Evolutionary conservation across 2,329 filamentous ascomycete species (phyloP), one percentile per base, ranked within the genome.

Genomic region (Bisporella sp.): DNA sequence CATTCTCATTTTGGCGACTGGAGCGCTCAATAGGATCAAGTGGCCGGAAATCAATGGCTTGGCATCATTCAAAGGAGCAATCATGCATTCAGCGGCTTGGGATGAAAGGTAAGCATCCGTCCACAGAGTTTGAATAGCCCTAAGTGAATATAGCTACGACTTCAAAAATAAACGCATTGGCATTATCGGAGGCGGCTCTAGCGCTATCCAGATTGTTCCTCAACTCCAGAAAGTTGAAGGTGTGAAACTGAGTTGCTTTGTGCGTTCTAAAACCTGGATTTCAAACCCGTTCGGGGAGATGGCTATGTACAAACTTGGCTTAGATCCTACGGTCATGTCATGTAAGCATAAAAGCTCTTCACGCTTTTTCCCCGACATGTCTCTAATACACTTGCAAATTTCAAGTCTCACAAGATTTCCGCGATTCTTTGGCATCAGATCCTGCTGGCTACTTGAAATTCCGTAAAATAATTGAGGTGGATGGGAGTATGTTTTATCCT

Each of bases 11-110:
- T 79, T 78, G 0, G 81, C 82, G 1, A 76, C 82, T 46, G 84
- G 84, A 0, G 73, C 77, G 37, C 84, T 87, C 66, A 86, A 85
- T 58, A 75, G 74, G 12, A 84, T 80, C 77, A 78, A 75, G 51
- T 67, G 84, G 2, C 83, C 83, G 0, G 68, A 81, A 31, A 82
- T 82, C 54, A 75, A 76, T 1, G 82, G 81, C 0, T 71, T 82
- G 21, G 67, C 76, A 2, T 50, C 45, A 6, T 62, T 60, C 39
- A 50, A 75, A 59, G 81, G 81, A 0, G 54, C 72, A 0, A 66
- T 85, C 0, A 71, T 79, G 13, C 82, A 85, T 55, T 77, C 81
- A 0, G 81, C 81, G 0, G 73, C 81, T 56, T 85, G 80, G 81
- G 69, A 80, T 82, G 54, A 54, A 41, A 30, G 52, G 53, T 57